Evolutionary conservation across 768 basidiomycete species (phyloP).

Genomic region (Dendrothele bispora): DNA sequence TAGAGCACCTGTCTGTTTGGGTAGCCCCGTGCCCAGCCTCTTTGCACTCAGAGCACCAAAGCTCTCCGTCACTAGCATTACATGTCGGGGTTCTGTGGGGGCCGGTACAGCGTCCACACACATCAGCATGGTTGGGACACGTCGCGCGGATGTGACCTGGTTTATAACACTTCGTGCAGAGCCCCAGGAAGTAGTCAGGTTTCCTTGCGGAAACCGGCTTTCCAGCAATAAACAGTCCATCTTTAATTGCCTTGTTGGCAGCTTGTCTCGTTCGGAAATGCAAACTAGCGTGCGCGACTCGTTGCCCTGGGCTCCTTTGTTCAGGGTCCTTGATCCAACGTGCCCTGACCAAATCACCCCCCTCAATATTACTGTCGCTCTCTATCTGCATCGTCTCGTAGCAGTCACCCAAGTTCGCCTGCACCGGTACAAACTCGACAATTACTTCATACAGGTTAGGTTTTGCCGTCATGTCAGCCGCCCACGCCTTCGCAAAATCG

Average conservation of each 20-base stretch:
- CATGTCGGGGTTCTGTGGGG: slow-evolving; percentile 20
- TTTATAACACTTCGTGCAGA: slow-evolving; percentile 27
- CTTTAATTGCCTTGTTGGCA: slow-evolving; percentile 22
- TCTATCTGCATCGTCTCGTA: no score
- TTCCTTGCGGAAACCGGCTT: slow-evolving; percentile 12
- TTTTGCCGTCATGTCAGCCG: no score
- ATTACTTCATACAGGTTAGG: no score
- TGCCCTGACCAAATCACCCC: no score
- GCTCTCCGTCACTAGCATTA: not conserved
- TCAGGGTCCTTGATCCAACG: no score
- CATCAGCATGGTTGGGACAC: slow-evolving; percentile 9
- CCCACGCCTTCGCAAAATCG: no score
- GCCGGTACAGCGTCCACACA: slow-evolving; percentile 15
- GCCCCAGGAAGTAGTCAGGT: slow-evolving; percentile 17
- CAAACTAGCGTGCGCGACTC: slow-evolving; percentile 21
- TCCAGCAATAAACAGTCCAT: slow-evolving; percentile 17
- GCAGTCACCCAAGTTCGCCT: no score
- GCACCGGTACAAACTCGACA: no score
- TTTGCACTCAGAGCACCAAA: slow-evolving; percentile 24
- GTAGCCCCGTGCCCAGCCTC: slow-evolving; percentile 25
- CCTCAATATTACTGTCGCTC: no score
- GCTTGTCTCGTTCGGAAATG: slow-evolving; percentile 12
- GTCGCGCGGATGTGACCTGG: slow-evolving; percentile 14
- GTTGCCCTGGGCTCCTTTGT: slow-evolving; percentile 13
- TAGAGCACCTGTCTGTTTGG: slow-evolving; percentile 21